phyloP scores from a whole-genome alignment of 1,284 basidiomycete species.

The Irpex lacteus region DNA sequence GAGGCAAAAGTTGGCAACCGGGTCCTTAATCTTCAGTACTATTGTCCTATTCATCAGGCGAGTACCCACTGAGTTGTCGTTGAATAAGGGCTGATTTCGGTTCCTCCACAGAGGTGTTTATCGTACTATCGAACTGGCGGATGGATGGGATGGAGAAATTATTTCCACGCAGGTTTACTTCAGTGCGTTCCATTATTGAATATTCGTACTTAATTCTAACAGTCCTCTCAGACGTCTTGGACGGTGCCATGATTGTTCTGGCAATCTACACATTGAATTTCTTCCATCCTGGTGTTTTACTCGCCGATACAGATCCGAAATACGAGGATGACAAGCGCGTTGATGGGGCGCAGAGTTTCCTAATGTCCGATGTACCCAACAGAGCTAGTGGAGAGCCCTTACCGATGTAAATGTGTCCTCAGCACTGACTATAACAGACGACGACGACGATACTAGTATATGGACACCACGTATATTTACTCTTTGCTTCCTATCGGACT shows the following conservation, averaged over 20 bases:
- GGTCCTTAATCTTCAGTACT: slow-evolving; percentile 30
- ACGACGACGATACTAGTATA: too few species aligned
- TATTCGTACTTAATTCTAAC: neutral
- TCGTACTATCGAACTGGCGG: slow-evolving; percentile 46
- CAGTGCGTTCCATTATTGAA: slow-evolving; percentile 30
- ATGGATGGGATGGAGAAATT: slow-evolving; percentile 49
- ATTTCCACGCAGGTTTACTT: slow-evolving; percentile 51
- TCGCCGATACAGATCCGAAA: neutral
- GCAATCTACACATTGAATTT: slow-evolving; percentile 56
- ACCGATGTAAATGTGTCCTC: too few species aligned
- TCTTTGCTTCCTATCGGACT: too few species aligned
- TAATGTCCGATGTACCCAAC: too few species aligned
- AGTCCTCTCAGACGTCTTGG: slow-evolving; percentile 45
- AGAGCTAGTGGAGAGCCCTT: too few species aligned
- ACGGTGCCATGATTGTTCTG: slow-evolving; percentile 57
- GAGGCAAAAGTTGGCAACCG: slow-evolving; percentile 13
- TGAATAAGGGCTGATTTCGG: neutral
- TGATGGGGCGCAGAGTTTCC: too few species aligned
- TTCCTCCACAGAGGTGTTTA: slow-evolving; percentile 33
- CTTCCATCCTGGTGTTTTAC: slow-evolving; percentile 45
- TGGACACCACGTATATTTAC: too few species aligned
- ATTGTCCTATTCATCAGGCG: slow-evolving; percentile 36
- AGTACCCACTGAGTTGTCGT: neutral
- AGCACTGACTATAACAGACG: too few species aligned
- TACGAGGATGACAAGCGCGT: too few species aligned